Conservation (phyloP, 2,329 filamentous ascomycete species). For the Capronia coronata region DNA sequence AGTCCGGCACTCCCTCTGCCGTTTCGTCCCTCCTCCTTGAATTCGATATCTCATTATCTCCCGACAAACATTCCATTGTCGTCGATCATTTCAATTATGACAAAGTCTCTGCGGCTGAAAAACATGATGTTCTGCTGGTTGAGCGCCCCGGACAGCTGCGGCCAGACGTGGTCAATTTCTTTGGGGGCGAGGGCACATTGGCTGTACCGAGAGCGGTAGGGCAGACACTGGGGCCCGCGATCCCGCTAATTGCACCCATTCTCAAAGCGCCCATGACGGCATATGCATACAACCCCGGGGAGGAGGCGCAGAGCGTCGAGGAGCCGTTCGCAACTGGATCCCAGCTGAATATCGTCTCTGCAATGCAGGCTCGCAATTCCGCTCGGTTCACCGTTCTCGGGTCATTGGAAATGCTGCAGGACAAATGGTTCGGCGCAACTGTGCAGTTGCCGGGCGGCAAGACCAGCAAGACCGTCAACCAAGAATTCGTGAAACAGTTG, state of each 20-base stretch:
- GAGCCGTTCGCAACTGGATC: slow-evolving; percentile 78
- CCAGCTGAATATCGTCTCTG: slow-evolving; percentile 78
- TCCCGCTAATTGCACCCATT: slow-evolving; percentile 71
- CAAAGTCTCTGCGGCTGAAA: slow-evolving; percentile 63
- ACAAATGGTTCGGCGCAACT: slow-evolving; percentile 80
- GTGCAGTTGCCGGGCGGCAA: slow-evolving; percentile 56
- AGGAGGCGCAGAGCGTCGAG: slow-evolving; percentile 62
- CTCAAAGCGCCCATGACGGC: slow-evolving; percentile 75
- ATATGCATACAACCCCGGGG: slow-evolving; percentile 91
- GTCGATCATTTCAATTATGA: slow-evolving; percentile 98
- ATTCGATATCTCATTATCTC: slow-evolving; percentile 79
- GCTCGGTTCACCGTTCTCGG: slow-evolving; percentile 82
- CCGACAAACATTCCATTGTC: slow-evolving; percentile 75
- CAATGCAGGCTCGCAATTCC: slow-evolving; percentile 86
- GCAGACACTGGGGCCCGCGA: slow-evolving; percentile 69
- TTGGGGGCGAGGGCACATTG: slow-evolving; percentile 61
- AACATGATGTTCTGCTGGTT: slow-evolving; percentile 82
- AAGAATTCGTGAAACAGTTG: slow-evolving; percentile 75
- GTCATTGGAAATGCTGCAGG: slow-evolving; percentile 76
- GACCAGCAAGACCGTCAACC: slow-evolving; percentile 64
- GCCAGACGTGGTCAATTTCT: slow-evolving; percentile 68
- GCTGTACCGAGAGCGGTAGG: slow-evolving; percentile 78
- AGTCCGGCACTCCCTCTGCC: slow-evolving; percentile 61
- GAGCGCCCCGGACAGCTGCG: slow-evolving; percentile 60
- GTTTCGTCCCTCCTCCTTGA: slow-evolving; percentile 75